A percentile compares a stretch with the other conserved stretches of the same genome.
Conservation (phyloP, 495 filamentous ascomycete genomes). For the Darksidea phi region DNA sequence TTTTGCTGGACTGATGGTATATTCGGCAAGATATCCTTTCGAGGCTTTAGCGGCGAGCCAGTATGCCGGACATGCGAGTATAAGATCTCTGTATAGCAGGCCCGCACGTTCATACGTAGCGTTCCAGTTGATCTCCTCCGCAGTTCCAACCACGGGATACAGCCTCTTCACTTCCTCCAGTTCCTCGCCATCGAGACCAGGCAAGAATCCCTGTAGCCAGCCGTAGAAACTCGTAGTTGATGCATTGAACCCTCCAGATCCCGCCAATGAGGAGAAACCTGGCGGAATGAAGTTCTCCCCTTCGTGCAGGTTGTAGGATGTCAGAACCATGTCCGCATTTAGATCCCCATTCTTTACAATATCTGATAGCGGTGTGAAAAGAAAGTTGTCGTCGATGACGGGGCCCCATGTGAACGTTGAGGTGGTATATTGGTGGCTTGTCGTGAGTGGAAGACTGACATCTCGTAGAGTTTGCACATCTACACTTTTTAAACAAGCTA, state of each 20-base stretch:
- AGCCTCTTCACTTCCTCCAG: conserved; percentile 43
- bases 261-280: conserved; percentile 43
- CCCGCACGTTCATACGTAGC: conserved; percentile 51
- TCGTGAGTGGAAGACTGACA: conserved; percentile 48
- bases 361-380: conserved; percentile 49
- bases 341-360: conserved; percentile 45
- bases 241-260: conserved; percentile 48
- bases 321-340: conserved; percentile 50
- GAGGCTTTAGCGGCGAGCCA: conserved; percentile 54
- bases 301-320: conserved; percentile 61
- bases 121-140: conserved; percentile 52
- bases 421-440: conserved; percentile 52
- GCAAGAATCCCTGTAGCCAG: conserved; percentile 56
- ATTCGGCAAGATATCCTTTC: conserved; percentile 56
- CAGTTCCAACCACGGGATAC: conserved; percentile 50
- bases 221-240: conserved; percentile 47
- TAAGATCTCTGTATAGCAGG: conserved; percentile 56
- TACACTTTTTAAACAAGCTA: conserved; percentile 52
- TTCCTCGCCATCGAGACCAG: conserved; percentile 46
- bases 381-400: conserved; percentile 57
- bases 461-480: conserved; percentile 53
- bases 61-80: conserved; percentile 60
- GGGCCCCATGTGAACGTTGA: conserved; percentile 59
- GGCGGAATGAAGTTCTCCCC: conserved; percentile 60
- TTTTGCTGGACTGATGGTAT: conserved; percentile 58